Evolutionary conservation across 768 basidiomycete genomes (phyloP).

Genomic region (Mycena albidolilacea): DNA sequence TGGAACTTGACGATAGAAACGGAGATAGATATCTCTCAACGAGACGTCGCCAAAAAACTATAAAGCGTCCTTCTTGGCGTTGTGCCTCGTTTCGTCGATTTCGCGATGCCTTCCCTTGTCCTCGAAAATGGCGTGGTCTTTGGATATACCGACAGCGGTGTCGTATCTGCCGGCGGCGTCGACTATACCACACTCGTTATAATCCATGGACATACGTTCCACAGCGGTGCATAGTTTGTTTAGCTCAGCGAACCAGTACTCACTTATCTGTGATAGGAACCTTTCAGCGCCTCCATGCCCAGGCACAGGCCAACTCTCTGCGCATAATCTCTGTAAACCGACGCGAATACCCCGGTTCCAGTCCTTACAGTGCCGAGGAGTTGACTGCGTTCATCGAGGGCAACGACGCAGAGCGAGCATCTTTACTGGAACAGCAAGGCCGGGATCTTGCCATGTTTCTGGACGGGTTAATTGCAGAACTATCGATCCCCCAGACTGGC

Average conservation of each 20-base stretch:
- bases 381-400: slow-evolving; percentile 35
- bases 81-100: too few species aligned
- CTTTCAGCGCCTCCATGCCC: slow-evolving; percentile 42
- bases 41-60: not conserved
- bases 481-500: slow-evolving; percentile 38
- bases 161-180: slow-evolving; percentile 20
- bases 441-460: slow-evolving; percentile 47
- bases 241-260: not conserved
- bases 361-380: slow-evolving; percentile 48
- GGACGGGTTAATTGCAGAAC: slow-evolving; percentile 44
- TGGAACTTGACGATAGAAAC: not conserved
- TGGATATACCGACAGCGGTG: slow-evolving; percentile 49
- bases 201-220: slow-evolving; percentile 50
- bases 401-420: slow-evolving; percentile 37
- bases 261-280: slow-evolving; percentile 39
- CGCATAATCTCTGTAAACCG: slow-evolving; percentile 52
- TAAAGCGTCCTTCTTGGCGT: not conserved
- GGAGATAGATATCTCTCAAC: not conserved
- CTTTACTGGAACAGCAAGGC: slow-evolving; percentile 47
- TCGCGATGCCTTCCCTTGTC: slow-evolving; percentile 33
- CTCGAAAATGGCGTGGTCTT: slow-evolving; percentile 41
- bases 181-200: slow-evolving; percentile 44
- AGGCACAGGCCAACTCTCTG: slow-evolving; percentile 39
- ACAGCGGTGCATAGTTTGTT: slow-evolving; percentile 39
- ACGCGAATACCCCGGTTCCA: slow-evolving; percentile 52